Base-by-base conservation (phyloP, 371 early-diverging fungal genomes). In the Apophysomyces ossiformis region DNA sequence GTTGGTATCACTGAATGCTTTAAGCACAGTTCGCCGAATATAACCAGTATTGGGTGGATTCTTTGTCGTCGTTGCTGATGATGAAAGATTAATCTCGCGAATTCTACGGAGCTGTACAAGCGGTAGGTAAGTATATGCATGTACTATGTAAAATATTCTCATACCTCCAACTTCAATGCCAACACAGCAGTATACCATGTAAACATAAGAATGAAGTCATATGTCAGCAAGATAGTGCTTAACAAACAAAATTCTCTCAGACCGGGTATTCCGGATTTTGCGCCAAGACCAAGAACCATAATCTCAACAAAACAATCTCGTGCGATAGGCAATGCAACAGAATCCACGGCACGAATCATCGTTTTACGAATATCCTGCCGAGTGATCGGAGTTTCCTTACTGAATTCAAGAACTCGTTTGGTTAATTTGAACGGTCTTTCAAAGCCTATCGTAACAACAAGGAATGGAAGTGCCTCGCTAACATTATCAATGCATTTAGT, bases 361-460 rank as follows among this genome's bases (percentile, higher is more conserved):
- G 87, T 86, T 58, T 84, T 76, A 47, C 86, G 87, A 38, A 91
- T 83, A 57, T 72, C 67, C 50, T 81, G 68, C 60, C 63, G 36
- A 66, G 77, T 50, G 66, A 77, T 56, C 46, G 69, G 67, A 1
- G 67, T 59, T 57, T 76, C 60, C 60, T 72, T 66, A 62, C 70
- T 73, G 45, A 47, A 69, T 32, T 87, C 80, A 26, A 93, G 75
- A 5, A 95, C 90, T 21, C 92, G 85, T 64, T 90, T 89, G 65
- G 93, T 89, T 66, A 95, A 81, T n/a, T 82, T 80, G 77, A 88
- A 89, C 43, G 94, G 92, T 69, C 93, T 89, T 70, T 95, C 95
- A 67, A 95, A 95, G 2, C 95, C 95, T 44, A 95, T 88, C 38
- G 93, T 92, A 68, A 94, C 89, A 47, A 93, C 90, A 61, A 96